Evolutionary conservation across 306 rosid genomes (phyloP), one percentile per base, ranked within the genome.

Genomic region (Dicorynia guianensis): DNA sequence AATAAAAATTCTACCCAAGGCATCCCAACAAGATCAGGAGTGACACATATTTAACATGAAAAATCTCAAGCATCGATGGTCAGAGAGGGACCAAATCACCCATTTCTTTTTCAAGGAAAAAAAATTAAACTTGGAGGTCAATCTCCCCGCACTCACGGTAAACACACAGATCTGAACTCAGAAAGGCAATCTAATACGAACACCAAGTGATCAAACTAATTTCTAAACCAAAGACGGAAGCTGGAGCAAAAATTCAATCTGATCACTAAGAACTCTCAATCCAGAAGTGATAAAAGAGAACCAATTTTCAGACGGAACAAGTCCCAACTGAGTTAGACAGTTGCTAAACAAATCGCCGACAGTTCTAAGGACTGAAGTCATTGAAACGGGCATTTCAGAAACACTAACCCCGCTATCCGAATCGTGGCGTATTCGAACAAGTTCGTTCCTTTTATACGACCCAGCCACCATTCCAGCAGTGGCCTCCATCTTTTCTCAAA

Each of bases 381-480:
- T 42, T 1, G 40, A 69, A 55, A 60, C 4, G 56, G 74, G 30
- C 60, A 15, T 38, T 11, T 30, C 19, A 1, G 48, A 17, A 70
- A 54, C 17, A 79, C 87, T 76, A 63, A 90, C 96, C 83, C 85
- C 87, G 74, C 87, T 76, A 56, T 90, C 96, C 38, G 96, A 90
- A 86, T 90, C 96, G 69, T 88, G 93, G 19, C 88, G 92, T 78
- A 90, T 90, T 84, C 91, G 86, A 42, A 90, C 96, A 69, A 90
- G 89, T 80, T 90, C 93, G 75, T 90, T 90, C 72, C 89, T 76
- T 58, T 88, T 90, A 78, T 88, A 71, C 13, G 93, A 90, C 38
- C 96, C 96, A 64, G 96, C 91, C 58, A 86, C 96, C 89, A 90
- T 10, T 72, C 93, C 96, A 6, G 83, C 93, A 81, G 79, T 88